These are phyloP conservation scores for Sanghuangporus baumii DNA, from an alignment of 1,284 basidiomycete species.

Conservation along the genomic window DNA sequence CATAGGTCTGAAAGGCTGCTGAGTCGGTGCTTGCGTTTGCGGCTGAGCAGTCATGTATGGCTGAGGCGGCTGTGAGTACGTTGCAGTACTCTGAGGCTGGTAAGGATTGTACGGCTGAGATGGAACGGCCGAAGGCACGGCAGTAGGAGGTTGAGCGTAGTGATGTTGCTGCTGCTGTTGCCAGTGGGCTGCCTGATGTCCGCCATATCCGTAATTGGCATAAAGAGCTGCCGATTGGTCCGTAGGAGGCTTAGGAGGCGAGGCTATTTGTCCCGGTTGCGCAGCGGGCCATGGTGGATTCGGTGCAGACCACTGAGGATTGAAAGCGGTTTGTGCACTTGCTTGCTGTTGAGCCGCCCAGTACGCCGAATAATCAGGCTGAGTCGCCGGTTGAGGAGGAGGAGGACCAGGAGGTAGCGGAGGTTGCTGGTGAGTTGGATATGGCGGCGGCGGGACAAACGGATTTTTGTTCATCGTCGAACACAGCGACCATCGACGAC, in stretches of 20 bases:
- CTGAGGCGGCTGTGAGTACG: slow-evolving; percentile 46
- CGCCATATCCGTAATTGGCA: slow-evolving; percentile 80
- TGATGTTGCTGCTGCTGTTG: slow-evolving; percentile 51
- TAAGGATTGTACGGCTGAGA: slow-evolving; percentile 70
- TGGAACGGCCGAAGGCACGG: slow-evolving; percentile 41
- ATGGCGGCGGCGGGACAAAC: slow-evolving; percentile 62
- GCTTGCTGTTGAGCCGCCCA: slow-evolving; percentile 57
- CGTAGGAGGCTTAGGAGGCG: slow-evolving; percentile 51
- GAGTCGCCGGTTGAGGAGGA: slow-evolving; percentile 52
- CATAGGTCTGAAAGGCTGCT: slow-evolving; percentile 20
- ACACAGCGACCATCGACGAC: not conserved
- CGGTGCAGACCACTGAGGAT: slow-evolving; percentile 38
- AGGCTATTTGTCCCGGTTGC: slow-evolving; percentile 40
- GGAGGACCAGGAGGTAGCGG: slow-evolving; percentile 75
- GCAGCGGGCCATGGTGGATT: slow-evolving; percentile 58
- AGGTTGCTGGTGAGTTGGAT: slow-evolving; percentile 57
- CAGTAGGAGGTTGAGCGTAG: slow-evolving; percentile 43
- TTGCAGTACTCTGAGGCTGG: slow-evolving; percentile 55
- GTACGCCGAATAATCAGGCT: slow-evolving; percentile 70
- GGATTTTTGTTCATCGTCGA: slow-evolving; percentile 74
- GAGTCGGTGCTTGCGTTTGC: slow-evolving; percentile 28
- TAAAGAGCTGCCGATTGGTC: slow-evolving; percentile 67
- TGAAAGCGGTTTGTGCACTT: slow-evolving; percentile 36
- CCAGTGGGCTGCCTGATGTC: slow-evolving; percentile 50
- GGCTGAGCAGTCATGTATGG: slow-evolving; percentile 51